These are phyloP conservation scores for Crataegus laevigata DNA, from an alignment of 306 rosid genomes.

Conservation along the genomic window DNA sequence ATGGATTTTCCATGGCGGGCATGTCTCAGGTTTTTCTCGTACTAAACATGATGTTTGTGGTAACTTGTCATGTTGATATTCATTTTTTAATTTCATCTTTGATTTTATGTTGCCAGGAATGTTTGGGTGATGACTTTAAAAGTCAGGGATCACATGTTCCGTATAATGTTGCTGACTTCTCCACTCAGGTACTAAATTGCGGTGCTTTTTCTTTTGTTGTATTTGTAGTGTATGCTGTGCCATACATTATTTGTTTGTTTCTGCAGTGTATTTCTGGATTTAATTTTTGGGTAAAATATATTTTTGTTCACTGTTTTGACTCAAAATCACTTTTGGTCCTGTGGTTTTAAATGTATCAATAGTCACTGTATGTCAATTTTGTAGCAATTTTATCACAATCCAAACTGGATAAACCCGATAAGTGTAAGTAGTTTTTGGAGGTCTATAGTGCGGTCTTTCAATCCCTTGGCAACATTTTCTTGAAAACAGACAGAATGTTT, in stretches of 20 bases:
- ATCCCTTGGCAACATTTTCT: not conserved
- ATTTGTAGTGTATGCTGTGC: not conserved
- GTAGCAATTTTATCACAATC: not conserved
- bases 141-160: constrained; percentile 99
- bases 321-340: not conserved
- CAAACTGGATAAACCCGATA: not conserved
- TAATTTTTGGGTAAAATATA: not conserved
- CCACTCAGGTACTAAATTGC: constrained; percentile 65
- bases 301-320: too few relatives aligned
- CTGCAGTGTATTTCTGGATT: not conserved
- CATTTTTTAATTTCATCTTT: constrained; percentile 2
- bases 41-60: not conserved
- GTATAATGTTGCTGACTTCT: constrained; percentile 83
- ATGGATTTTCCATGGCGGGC: constrained; percentile 87
- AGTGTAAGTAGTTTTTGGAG: not conserved
- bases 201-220: not conserved
- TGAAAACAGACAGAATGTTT: not conserved
- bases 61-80: constrained; percentile 4
- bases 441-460: not conserved
- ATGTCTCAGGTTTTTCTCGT: constrained; percentile 73
- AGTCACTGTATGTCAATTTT: too few relatives aligned
- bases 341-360: not conserved
- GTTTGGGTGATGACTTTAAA: constrained; percentile 97
- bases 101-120: constrained; percentile 47
- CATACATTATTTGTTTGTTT: not conserved